Percentiles rank a stretch among this genome's conserved stretches.
Evolutionary conservation across 2,329 filamentous ascomycete species (phyloP).

Genomic region (Trichophyton verrucosum): DNA sequence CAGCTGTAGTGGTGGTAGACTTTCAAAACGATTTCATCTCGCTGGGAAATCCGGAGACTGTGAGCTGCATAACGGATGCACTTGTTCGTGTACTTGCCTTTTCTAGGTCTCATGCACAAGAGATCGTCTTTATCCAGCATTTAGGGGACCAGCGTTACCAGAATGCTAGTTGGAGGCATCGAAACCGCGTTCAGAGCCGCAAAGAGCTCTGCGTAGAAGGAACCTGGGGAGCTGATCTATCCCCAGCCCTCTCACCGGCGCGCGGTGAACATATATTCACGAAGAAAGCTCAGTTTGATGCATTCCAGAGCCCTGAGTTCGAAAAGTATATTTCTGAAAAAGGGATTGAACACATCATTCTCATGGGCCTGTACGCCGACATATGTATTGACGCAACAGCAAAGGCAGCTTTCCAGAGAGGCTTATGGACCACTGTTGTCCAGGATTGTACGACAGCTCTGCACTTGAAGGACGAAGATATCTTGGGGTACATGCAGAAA

Average conservation of each 20-base stretch:
- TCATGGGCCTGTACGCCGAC: slow-evolving; percentile 3
- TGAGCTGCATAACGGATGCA: slow-evolving; percentile 1
- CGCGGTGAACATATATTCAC: background rate
- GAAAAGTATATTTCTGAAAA: slow-evolving; percentile 3
- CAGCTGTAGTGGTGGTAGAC: slow-evolving; percentile 1
- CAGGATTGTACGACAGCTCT: slow-evolving; percentile 3
- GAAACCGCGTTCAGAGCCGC: background rate
- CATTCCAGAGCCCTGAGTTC: slow-evolving; percentile 1
- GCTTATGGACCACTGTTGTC: slow-evolving; percentile 4
- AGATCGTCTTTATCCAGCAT: background rate
- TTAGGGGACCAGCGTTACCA: background rate
- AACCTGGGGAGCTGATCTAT: background rate
- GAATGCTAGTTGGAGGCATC: background rate
- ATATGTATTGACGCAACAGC: slow-evolving; percentile 4
- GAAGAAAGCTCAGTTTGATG: slow-evolving; percentile 3
- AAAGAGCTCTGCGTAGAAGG: slow-evolving; percentile 1
- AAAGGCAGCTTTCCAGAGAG: slow-evolving; percentile 3
- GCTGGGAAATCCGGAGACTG: background rate
- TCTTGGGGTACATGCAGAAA: slow-evolving; percentile 5
- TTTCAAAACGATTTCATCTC: slow-evolving; percentile 3
- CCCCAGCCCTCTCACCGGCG: background rate
- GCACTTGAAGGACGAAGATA: background rate
- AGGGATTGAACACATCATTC: background rate
- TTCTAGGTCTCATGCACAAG: background rate
- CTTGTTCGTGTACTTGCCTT: slow-evolving; percentile 1